Percentiles rank a stretch among this genome's conserved stretches.
Evolutionary conservation across 2,329 filamentous ascomycete genomes (phyloP).

Genomic region (Alternaria sp.): DNA sequence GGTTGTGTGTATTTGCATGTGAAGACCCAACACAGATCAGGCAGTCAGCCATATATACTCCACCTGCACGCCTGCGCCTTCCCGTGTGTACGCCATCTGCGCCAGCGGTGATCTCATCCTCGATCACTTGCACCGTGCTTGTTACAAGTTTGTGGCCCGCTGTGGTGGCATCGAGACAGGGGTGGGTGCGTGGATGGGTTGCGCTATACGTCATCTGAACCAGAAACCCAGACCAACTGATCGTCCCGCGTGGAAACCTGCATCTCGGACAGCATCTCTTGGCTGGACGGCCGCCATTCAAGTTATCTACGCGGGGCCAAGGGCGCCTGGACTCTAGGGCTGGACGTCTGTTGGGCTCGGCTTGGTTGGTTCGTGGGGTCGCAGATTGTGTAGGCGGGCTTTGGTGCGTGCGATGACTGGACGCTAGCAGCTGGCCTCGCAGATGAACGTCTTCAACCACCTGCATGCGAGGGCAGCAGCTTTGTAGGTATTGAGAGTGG

Average conservation of each 20-base stretch:
- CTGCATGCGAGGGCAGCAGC: not conserved
- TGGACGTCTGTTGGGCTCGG: not conserved
- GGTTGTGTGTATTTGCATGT: not conserved
- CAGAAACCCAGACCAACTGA: conserved; percentile 15
- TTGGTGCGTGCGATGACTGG: not conserved
- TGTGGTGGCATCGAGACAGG: conserved; percentile 13
- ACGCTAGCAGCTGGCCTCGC: not conserved
- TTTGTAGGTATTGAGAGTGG: not conserved
- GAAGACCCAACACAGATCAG: not conserved
- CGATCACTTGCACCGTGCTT: conserved; percentile 2
- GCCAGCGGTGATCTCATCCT: conserved; percentile 26
- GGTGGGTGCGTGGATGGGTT: conserved; percentile 7
- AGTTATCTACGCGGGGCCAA: not conserved
- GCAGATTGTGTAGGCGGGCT: not conserved
- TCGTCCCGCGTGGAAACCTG: conserved; percentile 24
- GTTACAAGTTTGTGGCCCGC: conserved; percentile 21
- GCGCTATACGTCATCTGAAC: conserved; percentile 22
- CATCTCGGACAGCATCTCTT: not conserved
- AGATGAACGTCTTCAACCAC: not conserved
- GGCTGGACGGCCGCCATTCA: not conserved
- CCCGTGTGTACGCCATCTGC: conserved; percentile 12
- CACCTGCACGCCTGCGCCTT: not conserved
- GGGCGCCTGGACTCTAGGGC: not conserved
- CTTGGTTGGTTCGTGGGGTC: not conserved
- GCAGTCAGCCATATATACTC: conserved; percentile 8